Base-by-base conservation (phyloP, 2,329 filamentous ascomycete genomes). In the Aspergillus ustus region DNA sequence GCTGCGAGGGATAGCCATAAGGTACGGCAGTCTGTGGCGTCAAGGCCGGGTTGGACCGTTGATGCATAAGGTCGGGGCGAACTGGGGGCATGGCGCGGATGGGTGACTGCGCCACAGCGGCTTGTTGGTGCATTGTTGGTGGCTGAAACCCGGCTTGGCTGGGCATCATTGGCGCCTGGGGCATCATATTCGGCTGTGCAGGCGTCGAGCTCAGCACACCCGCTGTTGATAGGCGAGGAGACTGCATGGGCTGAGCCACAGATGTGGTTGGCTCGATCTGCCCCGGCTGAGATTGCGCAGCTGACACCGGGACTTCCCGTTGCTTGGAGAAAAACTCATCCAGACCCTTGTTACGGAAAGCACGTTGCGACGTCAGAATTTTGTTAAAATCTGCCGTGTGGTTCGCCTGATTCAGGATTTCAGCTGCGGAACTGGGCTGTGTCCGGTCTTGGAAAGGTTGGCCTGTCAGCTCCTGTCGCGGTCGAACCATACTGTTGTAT, bases 361-460 rank as follows among this genome's bases (percentile, higher is more conserved):
- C 87, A 61, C 94, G 89, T 75, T 93, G 90, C 69, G 91, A 86
- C 71, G 91, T 92, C 55, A 98, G 83, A 51, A 86, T 85, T 70
- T 95, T 92, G 80, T 94, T 98, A 80, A 90, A 96, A 69, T 98
- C 94, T 61, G 92, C 92, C 19, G 94, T 90, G 65, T 96, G 92
- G 54, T 92, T 88, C 29, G 93, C 92, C 76, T 97, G 93, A 50
- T 91, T 90, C 66, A 95, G 84, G 57, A 98, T 87, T 70, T 98
- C 94, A 51, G 86, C 83, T 29, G 91, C 84, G 31, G 89, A 87
- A 65, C 89, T 91, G 11, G 92, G 84, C 73, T 93, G 88, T 8
- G 89, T 91, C 69, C 92, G 86, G 74, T 98, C 95, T 76, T 94
- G 90, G 78, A 97, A 99, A 9, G 93, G 84, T 43, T 91, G 88